These are phyloP conservation scores for Trichoderma afroharzianum DNA, from an alignment of 2,329 filamentous ascomycete genomes.

Conservation along the genomic window DNA sequence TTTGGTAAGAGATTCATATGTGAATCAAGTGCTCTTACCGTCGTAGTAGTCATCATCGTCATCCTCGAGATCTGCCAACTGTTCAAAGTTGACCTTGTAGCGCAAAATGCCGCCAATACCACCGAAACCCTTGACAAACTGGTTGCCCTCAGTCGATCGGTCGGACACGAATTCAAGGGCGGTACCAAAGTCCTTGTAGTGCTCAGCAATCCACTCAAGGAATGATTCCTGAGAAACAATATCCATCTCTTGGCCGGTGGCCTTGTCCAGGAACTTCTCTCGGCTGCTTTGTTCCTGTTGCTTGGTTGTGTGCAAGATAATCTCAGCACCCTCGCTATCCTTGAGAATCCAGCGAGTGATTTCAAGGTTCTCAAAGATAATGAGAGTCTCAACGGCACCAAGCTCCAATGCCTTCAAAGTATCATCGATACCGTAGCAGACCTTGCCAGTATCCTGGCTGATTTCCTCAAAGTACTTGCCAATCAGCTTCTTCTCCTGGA, in stretches of 20 bases:
- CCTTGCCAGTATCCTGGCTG: slow-evolving; percentile 91
- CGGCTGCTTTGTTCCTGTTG: slow-evolving; percentile 66
- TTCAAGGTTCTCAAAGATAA: slow-evolving; percentile 96
- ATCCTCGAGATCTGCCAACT: slow-evolving; percentile 80
- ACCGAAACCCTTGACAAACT: slow-evolving; percentile 99
- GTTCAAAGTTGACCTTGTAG: slow-evolving; percentile 99
- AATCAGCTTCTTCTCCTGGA: slow-evolving; percentile 99
- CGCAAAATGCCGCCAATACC: slow-evolving; percentile 95
- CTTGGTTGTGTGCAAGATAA: slow-evolving; percentile 85
- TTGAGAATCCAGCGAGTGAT: slow-evolving; percentile 90
- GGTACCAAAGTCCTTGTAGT: slow-evolving; percentile 97
- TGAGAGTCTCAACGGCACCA: slow-evolving; percentile 88
- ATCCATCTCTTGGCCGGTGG: slow-evolving; percentile 97
- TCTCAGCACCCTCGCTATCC: slow-evolving; percentile 66
- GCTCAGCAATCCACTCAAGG: slow-evolving; percentile 99
- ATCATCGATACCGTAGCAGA: slow-evolving; percentile 98
- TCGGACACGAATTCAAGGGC: slow-evolving; percentile 96
- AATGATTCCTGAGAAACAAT: slow-evolving; percentile 82
- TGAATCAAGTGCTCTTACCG: slow-evolving; percentile 36
- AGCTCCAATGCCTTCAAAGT: slow-evolving; percentile 95
- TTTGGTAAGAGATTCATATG: not conserved
- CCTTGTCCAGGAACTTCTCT: slow-evolving; percentile 88
- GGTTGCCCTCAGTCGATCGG: slow-evolving; percentile 95
- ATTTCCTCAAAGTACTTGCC: slow-evolving; percentile 99
- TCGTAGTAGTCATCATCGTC: slow-evolving; percentile 94